Percentiles rank a stretch among this genome's conserved stretches.
Conservation (phyloP, 805 yeast species). For the Ogataea degrootiae region DNA sequence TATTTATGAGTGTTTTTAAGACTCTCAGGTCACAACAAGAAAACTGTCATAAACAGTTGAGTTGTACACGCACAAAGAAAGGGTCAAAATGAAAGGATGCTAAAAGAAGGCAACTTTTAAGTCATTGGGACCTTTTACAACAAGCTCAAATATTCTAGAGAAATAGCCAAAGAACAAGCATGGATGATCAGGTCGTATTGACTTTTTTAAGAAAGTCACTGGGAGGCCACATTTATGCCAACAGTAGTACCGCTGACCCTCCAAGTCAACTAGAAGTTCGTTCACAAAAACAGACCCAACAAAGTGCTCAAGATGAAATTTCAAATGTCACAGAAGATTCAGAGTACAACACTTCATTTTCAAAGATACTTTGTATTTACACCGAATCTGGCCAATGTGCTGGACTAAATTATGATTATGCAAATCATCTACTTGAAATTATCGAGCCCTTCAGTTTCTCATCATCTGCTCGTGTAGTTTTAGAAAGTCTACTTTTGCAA, state of each 20-base stretch:
- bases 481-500: not conserved
- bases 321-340: not conserved
- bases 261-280: too few species aligned
- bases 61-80: too few species aligned
- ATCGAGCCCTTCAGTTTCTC: slow-evolving; percentile 5
- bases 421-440: not conserved
- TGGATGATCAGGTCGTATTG: not conserved
- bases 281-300: too few species aligned
- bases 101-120: not conserved
- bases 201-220: not conserved
- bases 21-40: too few species aligned
- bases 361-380: not conserved
- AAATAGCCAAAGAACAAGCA: not conserved
- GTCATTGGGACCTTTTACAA: too few species aligned
- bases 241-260: not conserved
- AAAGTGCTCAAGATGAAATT: not conserved
- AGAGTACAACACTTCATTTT: not conserved
- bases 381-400: not conserved
- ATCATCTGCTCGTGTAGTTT: not conserved
- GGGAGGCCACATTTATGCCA: not conserved
- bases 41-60: too few species aligned
- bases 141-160: too few species aligned
- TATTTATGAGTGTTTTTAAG: too few species aligned
- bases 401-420: slow-evolving; percentile 1
- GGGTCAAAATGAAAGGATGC: not conserved